Evolutionary conservation across 345 rosid species (phyloP), one percentile per base, ranked within the genome.

Genomic region (Camelina hispida): DNA sequence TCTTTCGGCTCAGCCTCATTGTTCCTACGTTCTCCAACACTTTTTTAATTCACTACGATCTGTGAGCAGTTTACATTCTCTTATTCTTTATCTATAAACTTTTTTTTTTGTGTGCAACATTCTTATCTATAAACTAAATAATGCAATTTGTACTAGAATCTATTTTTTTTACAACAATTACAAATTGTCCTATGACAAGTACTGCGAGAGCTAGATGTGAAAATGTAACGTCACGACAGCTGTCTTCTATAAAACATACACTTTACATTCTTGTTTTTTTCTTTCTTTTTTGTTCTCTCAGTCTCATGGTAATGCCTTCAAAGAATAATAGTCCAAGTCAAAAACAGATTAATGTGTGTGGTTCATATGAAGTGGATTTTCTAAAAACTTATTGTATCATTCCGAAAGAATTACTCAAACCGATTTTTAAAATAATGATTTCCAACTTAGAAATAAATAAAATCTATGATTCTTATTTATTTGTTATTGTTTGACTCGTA

Each of bases 11-110:
- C 12, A 32, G 56, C 52, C 16, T 68, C 69, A 6, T 14, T 34
- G 34, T 51, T 71, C 38, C 58, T 59, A 62, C 65, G 69, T 71
- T 66, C 50, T 64, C 74, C 62, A n/a, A 78, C 81, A 62, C 46
- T 71, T 65, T 64, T 28, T 56, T 48, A 9, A 64, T 57, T 57
- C 10, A 18, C 56, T 37, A 13, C 13, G 25, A 14, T 75, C 51
- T 40, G 28, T 61, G 55, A 67, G 44, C 20, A 37, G 50, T 37
- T 17, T 50, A 35, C 46, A 50, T 4, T 28, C 51, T 47, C 20
- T 74, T 47, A 25, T 67, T 58, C 23, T 20, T 74, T 38, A 16
- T 67, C 44, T 1, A 62, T 59, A 38, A 46, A 63, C 17, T 8
- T 20, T 20, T 20, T 20, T 20, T 20, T 20, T 20, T 20, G 22